A percentile compares a stretch with the other conserved stretches of the same genome.
Conservation (phyloP, 148 eudicot species). For the Arctostaphylos glauca region DNA sequence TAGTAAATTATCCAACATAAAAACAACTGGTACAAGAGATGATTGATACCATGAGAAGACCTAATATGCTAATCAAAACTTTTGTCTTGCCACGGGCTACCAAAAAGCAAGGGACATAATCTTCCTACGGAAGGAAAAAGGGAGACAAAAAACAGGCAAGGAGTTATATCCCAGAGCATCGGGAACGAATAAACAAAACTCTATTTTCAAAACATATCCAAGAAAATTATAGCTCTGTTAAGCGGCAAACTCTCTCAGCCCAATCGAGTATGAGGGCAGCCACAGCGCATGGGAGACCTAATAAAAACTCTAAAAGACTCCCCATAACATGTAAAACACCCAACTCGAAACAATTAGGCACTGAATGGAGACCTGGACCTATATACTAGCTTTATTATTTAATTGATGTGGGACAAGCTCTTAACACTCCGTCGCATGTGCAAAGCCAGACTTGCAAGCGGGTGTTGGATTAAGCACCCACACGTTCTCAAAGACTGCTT, state of each 20-base stretch:
- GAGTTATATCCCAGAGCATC: background rate
- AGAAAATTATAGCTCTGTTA: background rate
- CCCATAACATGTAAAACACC: background rate
- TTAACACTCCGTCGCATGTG: background rate
- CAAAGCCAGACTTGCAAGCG: background rate
- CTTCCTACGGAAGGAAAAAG: background rate
- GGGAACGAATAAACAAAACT: background rate
- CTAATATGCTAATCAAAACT: background rate
- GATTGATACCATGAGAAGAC: background rate
- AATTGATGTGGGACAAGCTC: background rate
- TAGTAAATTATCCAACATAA: background rate
- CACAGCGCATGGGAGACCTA: background rate
- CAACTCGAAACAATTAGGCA: background rate
- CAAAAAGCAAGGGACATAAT: background rate
- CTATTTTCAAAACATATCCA: background rate
- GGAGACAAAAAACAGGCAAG: background rate
- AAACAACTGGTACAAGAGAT: background rate
- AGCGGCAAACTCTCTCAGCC: background rate
- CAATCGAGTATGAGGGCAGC: background rate
- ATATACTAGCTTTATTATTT: background rate
- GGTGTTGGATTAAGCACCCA: background rate
- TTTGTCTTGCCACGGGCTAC: background rate
- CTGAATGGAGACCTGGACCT: background rate
- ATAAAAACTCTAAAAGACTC: background rate
- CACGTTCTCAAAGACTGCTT: background rate